Conservation (phyloP, 1,284 basidiomycete species). For the Malassezia sp. region DNA sequence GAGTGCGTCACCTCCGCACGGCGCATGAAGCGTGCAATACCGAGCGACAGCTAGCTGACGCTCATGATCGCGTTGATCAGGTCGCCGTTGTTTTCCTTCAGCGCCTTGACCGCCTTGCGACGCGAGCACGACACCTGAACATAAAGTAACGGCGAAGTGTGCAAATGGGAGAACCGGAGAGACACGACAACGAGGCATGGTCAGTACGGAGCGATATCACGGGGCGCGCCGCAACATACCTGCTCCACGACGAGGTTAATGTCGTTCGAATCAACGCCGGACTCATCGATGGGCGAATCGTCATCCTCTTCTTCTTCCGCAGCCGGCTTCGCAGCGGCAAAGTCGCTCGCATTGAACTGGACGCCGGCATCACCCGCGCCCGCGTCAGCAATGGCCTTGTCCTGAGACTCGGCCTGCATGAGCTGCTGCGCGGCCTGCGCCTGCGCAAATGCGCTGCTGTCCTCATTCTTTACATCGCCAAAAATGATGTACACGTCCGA, state of each 20-base stretch:
- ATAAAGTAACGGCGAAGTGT: not conserved
- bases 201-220: not conserved
- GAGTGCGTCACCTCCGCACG: no score
- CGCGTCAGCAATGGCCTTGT: conserved; percentile 40
- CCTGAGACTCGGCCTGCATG: conserved; percentile 52
- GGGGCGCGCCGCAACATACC: conserved; percentile 32
- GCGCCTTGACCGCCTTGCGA: conserved; percentile 46
- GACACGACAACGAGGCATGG: not conserved
- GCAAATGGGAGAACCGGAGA: not conserved
- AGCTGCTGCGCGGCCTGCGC: conserved; percentile 73
- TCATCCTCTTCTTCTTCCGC: conserved; percentile 46
- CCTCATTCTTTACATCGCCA: conserved; percentile 93
- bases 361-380: conserved; percentile 17
- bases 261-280: conserved; percentile 70
- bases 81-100: conserved; percentile 45
- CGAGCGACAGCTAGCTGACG: conserved; percentile 30
- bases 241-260: conserved; percentile 83
- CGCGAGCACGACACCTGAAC: conserved; percentile 38
- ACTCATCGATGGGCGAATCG: conserved; percentile 47
- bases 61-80: conserved; percentile 46
- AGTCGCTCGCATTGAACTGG: conserved; percentile 11
- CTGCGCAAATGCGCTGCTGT: conserved; percentile 75
- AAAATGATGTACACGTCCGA: conserved; percentile 98
- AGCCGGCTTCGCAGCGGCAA: conserved; percentile 20
- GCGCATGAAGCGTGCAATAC: no score